phyloP scores from a whole-genome alignment of 768 basidiomycete species.

The Dioszegia crocea region DNA sequence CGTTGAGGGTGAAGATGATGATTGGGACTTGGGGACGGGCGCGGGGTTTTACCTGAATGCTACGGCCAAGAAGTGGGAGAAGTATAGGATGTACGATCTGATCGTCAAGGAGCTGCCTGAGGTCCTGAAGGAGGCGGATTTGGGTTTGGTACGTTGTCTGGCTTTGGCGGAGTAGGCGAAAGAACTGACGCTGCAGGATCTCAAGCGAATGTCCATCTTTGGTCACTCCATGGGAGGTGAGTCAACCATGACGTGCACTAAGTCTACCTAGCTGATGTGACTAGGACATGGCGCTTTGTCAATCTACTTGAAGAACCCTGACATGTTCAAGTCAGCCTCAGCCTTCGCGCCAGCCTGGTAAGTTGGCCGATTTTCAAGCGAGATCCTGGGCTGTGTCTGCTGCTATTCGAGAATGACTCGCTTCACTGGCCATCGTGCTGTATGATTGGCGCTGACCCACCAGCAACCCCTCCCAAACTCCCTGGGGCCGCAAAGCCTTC shows the following conservation, averaged over 20 bases:
- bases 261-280: not conserved
- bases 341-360: slow-evolving; percentile 60
- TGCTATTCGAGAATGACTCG: no score
- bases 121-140: slow-evolving; percentile 64
- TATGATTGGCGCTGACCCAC: slow-evolving; percentile 53
- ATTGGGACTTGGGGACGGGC: slow-evolving; percentile 91
- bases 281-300: slow-evolving; percentile 86
- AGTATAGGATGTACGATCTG: slow-evolving; percentile 84
- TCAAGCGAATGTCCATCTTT: slow-evolving; percentile 76
- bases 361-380: slow-evolving; percentile 12
- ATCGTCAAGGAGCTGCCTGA: slow-evolving; percentile 78
- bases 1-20: slow-evolving; percentile 59
- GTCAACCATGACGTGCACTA: not conserved
- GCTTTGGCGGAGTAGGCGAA: not conserved
- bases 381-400: no score
- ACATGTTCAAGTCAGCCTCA: slow-evolving; percentile 74
- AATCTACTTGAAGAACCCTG: slow-evolving; percentile 72
- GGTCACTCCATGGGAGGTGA: slow-evolving; percentile 81
- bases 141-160: slow-evolving; percentile 66
- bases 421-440: no score
- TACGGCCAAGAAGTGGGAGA: slow-evolving; percentile 56
- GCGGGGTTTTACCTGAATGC: slow-evolving; percentile 97
- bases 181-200: slow-evolving; percentile 58
- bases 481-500: slow-evolving; percentile 94
- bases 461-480: slow-evolving; percentile 75